A percentile compares a stretch with the other conserved stretches of the same genome.
These are phyloP conservation scores for Cyclotella baltica DNA, from an alignment of 108 stramenopile species.

Conservation along the genomic window DNA sequence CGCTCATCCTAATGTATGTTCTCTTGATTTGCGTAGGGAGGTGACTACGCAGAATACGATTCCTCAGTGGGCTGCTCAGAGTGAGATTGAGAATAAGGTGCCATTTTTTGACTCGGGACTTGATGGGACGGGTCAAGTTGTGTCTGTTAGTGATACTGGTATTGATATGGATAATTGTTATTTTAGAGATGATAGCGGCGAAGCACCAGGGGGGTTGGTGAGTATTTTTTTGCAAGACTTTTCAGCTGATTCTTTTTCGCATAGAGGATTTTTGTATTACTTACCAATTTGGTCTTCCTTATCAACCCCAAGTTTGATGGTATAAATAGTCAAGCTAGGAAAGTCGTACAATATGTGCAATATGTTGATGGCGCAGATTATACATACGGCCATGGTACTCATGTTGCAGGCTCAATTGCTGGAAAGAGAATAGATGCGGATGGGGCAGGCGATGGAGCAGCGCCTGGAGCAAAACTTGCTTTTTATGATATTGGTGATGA, in stretches of 20 bases:
- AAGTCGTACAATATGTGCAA: slow-evolving; percentile 44
- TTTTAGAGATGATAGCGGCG: slow-evolving; percentile 51
- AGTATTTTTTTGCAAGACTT: neutral
- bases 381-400: slow-evolving; percentile 52
- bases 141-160: slow-evolving; percentile 56
- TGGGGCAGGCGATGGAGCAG: slow-evolving; percentile 38
- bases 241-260: neutral
- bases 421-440: slow-evolving; percentile 29
- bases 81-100: slow-evolving; percentile 30
- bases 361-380: slow-evolving; percentile 37
- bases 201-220: slow-evolving; percentile 9
- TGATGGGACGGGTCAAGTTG: slow-evolving; percentile 50
- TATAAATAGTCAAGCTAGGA: slow-evolving; percentile 20
- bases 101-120: slow-evolving; percentile 48
- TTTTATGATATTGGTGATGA: slow-evolving; percentile 45
- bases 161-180: slow-evolving; percentile 53
- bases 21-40: slow-evolving; percentile 13
- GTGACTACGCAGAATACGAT: slow-evolving; percentile 14
- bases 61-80: slow-evolving; percentile 30
- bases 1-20: slow-evolving; percentile 29
- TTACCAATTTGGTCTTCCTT: neutral
- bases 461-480: slow-evolving; percentile 42
- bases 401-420: slow-evolving; percentile 43
- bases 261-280: slow-evolving; percentile 10
- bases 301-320: neutral